Conservation (phyloP, 1,139 yeast species). For the Eremothecium coryli region DNA sequence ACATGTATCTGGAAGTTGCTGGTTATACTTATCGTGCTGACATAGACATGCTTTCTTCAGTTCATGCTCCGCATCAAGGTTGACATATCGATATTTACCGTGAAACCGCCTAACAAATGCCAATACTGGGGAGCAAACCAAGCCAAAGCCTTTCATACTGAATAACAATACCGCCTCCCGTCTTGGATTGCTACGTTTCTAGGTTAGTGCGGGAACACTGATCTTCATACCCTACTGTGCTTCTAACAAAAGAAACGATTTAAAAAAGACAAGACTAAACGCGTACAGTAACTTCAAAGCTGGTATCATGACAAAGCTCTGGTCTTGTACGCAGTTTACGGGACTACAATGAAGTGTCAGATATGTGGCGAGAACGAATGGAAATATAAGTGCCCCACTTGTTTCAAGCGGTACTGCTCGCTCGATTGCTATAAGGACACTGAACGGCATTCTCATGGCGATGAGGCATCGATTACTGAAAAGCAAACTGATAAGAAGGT, state of each 20-base stretch:
- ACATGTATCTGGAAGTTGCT: constrained; percentile 8
- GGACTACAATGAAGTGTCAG: constrained; percentile 31
- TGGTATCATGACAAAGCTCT: background rate
- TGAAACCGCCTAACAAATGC: constrained; percentile 10
- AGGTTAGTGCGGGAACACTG: too few relatives aligned
- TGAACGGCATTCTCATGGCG: constrained; percentile 34
- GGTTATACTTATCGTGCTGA: constrained; percentile 11
- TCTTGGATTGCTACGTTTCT: too few relatives aligned
- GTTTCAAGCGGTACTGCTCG: constrained; percentile 44
- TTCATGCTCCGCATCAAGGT: constrained; percentile 4
- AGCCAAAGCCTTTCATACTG: too few relatives aligned
- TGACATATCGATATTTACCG: constrained; percentile 9
- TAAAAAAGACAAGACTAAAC: too few relatives aligned
- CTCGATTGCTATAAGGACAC: constrained; percentile 45
- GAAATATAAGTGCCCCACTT: constrained; percentile 58
- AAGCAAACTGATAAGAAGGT: constrained; percentile 3
- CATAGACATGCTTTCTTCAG: constrained; percentile 11
- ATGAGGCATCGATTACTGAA: constrained; percentile 7
- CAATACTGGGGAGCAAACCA: too few relatives aligned
- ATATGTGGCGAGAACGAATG: constrained; percentile 37
- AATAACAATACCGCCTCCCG: too few relatives aligned
- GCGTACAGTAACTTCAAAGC: too few relatives aligned
- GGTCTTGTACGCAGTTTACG: background rate
- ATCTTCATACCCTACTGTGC: too few relatives aligned
- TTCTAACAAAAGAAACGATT: too few relatives aligned